A percentile compares a stretch with the other conserved stretches of the same genome.
Evolutionary conservation across 2,329 filamentous ascomycete species (phyloP).

Genomic region (Coniosporium tulheliwenetii): DNA sequence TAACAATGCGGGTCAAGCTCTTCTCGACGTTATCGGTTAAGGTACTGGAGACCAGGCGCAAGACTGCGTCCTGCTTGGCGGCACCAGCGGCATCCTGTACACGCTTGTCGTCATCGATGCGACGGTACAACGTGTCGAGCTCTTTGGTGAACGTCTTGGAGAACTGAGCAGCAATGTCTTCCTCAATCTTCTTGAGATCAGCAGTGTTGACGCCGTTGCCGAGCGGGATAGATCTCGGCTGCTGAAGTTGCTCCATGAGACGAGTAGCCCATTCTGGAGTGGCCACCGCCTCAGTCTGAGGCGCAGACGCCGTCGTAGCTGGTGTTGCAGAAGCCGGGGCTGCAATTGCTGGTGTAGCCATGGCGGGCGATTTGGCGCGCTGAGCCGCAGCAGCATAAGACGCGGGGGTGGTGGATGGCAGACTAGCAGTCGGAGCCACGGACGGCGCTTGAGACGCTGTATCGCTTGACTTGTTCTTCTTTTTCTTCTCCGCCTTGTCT

Average conservation of each 20-base stretch:
- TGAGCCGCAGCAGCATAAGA: too few relatives aligned
- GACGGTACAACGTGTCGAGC: conserved; percentile 40
- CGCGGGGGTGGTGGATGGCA: too few relatives aligned
- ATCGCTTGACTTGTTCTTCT: conserved; percentile 4
- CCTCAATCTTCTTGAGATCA: conserved; percentile 28
- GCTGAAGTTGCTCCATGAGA: too few relatives aligned
- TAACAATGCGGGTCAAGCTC: conserved; percentile 62
- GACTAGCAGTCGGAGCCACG: too few relatives aligned
- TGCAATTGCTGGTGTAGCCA: too few relatives aligned
- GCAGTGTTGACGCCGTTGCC: conserved; percentile 2
- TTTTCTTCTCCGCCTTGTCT: conserved; percentile 9
- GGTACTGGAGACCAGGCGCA: conserved; percentile 52
- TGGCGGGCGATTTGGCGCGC: too few relatives aligned
- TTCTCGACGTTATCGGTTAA: conserved; percentile 59
- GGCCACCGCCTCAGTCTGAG: background rate
- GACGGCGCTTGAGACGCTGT: too few relatives aligned
- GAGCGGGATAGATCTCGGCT: conserved; percentile 2
- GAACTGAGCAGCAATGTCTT: conserved; percentile 31
- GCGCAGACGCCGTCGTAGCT: background rate
- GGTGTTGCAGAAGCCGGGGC: too few relatives aligned
- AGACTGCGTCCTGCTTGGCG: conserved; percentile 53
- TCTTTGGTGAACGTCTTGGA: conserved; percentile 31
- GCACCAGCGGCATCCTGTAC: conserved; percentile 45
- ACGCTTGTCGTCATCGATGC: conserved; percentile 54
- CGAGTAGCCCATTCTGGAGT: background rate